phyloP scores from a whole-genome alignment of 2,329 filamentous ascomycete genomes.

The Lachnellula subtilissima region DNA sequence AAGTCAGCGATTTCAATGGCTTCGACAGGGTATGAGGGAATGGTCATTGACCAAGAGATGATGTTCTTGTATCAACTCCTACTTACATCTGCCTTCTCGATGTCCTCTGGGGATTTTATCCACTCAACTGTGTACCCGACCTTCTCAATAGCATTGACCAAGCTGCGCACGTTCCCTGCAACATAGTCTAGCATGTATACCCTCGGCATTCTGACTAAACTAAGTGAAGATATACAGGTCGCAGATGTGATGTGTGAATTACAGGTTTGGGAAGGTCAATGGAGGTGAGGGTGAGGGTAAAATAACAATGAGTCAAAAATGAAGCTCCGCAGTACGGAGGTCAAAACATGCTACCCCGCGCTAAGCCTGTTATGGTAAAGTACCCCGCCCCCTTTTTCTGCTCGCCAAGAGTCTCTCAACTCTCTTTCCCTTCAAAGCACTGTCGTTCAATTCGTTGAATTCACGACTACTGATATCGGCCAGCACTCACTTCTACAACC shows the following conservation, averaged over 20 bases:
- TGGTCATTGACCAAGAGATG: neutral
- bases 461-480: no score
- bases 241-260: neutral
- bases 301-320: neutral
- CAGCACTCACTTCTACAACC: no score
- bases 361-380: no score
- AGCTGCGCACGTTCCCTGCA: slow-evolving; percentile 89
- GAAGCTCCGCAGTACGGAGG: neutral
- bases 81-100: slow-evolving; percentile 76
- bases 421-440: no score
- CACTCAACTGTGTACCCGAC: slow-evolving; percentile 90
- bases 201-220: slow-evolving; percentile 54
- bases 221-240: neutral
- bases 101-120: slow-evolving; percentile 79
- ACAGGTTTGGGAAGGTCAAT: neutral
- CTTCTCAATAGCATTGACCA: slow-evolving; percentile 97
- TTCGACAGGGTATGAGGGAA: neutral
- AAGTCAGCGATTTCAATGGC: neutral
- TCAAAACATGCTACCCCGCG: no score
- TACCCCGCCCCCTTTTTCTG: no score
- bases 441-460: no score
- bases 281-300: neutral
- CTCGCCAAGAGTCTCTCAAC: no score
- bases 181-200: slow-evolving; percentile 84
- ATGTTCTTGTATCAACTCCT: neutral